These are phyloP conservation scores for Kodamaea restingae DNA, from an alignment of 805 yeast genomes.

Conservation along the genomic window DNA sequence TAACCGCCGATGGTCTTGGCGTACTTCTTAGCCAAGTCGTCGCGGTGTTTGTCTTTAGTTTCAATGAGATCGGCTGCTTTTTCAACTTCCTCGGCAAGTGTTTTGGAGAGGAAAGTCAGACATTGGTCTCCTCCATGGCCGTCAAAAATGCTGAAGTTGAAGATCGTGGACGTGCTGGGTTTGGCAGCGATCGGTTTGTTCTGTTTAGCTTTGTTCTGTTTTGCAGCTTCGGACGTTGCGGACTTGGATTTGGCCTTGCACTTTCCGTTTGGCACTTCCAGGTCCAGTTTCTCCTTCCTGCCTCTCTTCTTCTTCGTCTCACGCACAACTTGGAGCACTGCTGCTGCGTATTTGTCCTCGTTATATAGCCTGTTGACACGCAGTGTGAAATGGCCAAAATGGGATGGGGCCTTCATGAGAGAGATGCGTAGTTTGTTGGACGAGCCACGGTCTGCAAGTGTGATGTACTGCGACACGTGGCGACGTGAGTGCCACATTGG, in stretches of 20 bases:
- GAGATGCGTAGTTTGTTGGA: constrained; percentile 47
- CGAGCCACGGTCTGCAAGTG: constrained; percentile 8
- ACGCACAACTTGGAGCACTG: constrained; percentile 40
- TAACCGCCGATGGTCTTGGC: constrained; percentile 66
- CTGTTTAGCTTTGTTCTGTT: too few relatives aligned
- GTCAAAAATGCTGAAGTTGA: constrained; percentile 77
- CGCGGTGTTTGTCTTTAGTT: constrained; percentile 25
- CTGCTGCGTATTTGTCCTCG: constrained; percentile 76
- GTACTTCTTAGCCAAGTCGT: constrained; percentile 52
- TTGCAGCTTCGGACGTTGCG: background rate
- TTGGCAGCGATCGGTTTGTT: background rate
- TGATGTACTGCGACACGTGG: constrained; percentile 3
- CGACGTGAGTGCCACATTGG: background rate
- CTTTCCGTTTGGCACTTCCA: background rate
- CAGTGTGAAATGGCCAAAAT: constrained; percentile 74
- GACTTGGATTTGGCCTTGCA: too few relatives aligned
- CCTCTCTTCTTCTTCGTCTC: background rate
- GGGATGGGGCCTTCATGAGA: constrained; percentile 60
- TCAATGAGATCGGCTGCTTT: constrained; percentile 23
- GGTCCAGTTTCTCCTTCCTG: background rate
- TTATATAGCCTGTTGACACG: constrained; percentile 74
- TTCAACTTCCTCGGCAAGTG: constrained; percentile 55
- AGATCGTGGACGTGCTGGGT: constrained; percentile 21
- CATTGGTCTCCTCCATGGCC: constrained; percentile 93
- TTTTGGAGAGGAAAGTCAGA: constrained; percentile 51